These are phyloP conservation scores for Ogataea nonfermentans DNA, from an alignment of 805 yeast species.

Conservation along the genomic window DNA sequence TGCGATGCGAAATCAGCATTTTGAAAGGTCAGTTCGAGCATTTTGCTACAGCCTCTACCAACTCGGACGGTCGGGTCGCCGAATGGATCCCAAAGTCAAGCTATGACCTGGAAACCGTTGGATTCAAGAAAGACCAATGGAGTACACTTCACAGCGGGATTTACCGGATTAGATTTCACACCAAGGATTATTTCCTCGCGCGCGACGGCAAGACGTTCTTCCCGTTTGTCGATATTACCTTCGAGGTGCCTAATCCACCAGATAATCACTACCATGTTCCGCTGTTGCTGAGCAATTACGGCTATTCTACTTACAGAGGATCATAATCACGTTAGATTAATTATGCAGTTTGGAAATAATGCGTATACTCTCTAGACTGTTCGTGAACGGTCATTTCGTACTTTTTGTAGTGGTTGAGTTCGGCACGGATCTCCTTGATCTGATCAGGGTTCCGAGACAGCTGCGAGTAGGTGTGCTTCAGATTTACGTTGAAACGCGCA, in stretches of 20 bases:
- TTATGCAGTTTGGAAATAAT: constrained; percentile 48
- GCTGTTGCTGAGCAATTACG: constrained; percentile 74
- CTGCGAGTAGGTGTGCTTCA: constrained; percentile 47
- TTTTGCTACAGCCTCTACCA: constrained; percentile 69
- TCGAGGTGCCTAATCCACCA: constrained; percentile 63
- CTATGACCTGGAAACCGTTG: constrained; percentile 4
- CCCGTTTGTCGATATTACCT: constrained; percentile 82
- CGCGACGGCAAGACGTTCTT: constrained; percentile 58
- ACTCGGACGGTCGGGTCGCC: constrained; percentile 76
- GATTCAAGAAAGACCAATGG: constrained; percentile 38
- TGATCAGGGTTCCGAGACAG: constrained; percentile 45
- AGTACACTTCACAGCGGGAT: constrained; percentile 52
- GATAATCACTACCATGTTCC: constrained; percentile 90
- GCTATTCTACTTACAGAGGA: constrained; percentile 91
- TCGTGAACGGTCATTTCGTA: constrained; percentile 68
- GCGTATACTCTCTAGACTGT: constrained; percentile 58
- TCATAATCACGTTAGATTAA: constrained; percentile 11
- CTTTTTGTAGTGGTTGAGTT: constrained; percentile 62
- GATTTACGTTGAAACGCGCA: constrained; percentile 51
- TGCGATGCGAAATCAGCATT: constrained; percentile 60
- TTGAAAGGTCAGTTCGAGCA: constrained; percentile 33
- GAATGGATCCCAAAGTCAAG: constrained; percentile 52
- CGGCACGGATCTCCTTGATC: constrained; percentile 57
- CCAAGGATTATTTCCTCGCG: constrained; percentile 59
- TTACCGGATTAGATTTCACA: constrained; percentile 74